Evolutionary conservation across 257 asterid species (phyloP).

Genomic region (Avicennia marina): DNA sequence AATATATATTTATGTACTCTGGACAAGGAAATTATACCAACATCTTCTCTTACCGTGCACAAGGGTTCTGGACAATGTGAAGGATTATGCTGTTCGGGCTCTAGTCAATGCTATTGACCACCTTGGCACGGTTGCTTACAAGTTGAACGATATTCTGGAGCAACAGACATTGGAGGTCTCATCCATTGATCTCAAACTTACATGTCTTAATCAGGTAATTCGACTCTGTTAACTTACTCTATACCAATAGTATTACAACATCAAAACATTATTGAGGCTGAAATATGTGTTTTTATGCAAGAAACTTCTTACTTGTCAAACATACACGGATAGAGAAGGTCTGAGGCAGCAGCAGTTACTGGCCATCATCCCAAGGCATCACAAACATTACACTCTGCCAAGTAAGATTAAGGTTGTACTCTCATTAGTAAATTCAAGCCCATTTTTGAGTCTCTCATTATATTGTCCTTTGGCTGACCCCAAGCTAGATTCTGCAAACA

Average conservation of each 20-base stretch:
- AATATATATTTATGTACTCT: background rate
- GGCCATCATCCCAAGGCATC: slow-evolving; percentile 92
- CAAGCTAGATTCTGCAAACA: slow-evolving; percentile 60
- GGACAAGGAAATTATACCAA: slow-evolving; percentile 11
- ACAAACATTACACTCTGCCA: slow-evolving; percentile 89
- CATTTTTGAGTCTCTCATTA: slow-evolving; percentile 16
- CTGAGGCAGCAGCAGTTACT: slow-evolving; percentile 88
- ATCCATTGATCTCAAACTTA: slow-evolving; percentile 56
- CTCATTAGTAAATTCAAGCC: slow-evolving; percentile 8
- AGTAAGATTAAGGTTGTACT: slow-evolving; percentile 39
- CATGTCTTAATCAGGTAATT: slow-evolving; percentile 71
- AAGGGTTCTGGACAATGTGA: slow-evolving; percentile 87
- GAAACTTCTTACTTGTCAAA: slow-evolving; percentile 88
- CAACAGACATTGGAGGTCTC: slow-evolving; percentile 72
- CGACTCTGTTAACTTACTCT: slow-evolving; percentile 1
- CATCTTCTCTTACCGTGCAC: slow-evolving; percentile 13
- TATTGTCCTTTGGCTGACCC: slow-evolving; percentile 16
- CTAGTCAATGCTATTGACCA: slow-evolving; percentile 95
- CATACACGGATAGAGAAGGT: slow-evolving; percentile 76
- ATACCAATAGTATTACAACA: background rate
- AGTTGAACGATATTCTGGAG: slow-evolving; percentile 76
- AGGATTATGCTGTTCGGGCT: slow-evolving; percentile 88
- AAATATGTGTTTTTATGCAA: slow-evolving; percentile 19
- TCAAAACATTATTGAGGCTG: slow-evolving; percentile 21
- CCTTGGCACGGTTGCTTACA: slow-evolving; percentile 91